These are phyloP conservation scores for Hemileccinum impolitum DNA, from an alignment of 768 basidiomycete genomes.

Conservation along the genomic window DNA sequence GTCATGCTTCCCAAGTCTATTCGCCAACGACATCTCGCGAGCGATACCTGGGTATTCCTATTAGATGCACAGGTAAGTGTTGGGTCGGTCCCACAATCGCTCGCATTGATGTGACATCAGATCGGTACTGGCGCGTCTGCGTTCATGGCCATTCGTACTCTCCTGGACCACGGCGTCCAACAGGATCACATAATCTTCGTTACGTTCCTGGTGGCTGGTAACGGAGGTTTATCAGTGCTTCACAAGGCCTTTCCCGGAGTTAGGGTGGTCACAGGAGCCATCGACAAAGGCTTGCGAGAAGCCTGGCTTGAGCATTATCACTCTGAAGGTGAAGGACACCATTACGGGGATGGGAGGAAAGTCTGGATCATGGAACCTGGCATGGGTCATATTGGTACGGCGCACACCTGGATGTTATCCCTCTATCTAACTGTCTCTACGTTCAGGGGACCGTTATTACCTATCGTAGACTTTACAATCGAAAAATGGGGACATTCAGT, in stretches of 20 bases:
- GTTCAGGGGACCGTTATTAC: conserved; percentile 42
- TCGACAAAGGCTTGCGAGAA: conserved; percentile 76
- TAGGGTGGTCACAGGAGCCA: conserved; percentile 79
- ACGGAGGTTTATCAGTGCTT: conserved; percentile 74
- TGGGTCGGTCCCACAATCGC: not conserved
- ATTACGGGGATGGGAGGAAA: conserved; percentile 52
- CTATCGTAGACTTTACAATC: conserved; percentile 21
- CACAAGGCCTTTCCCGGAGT: conserved; percentile 81
- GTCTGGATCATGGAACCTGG: conserved; percentile 86
- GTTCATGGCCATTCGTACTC: conserved; percentile 92
- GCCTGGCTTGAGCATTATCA: conserved; percentile 62
- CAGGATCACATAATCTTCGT: conserved; percentile 87
- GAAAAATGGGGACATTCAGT: conserved; percentile 4
- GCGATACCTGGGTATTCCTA: conserved; percentile 77
- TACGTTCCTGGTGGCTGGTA: conserved; percentile 82
- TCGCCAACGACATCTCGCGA: conserved; percentile 60
- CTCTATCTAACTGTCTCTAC: not conserved
- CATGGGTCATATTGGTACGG: conserved; percentile 81
- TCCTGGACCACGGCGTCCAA: conserved; percentile 88
- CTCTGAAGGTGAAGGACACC: conserved; percentile 40
- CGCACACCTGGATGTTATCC: not conserved
- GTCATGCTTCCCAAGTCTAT: conserved; percentile 73
- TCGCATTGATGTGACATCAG: conserved; percentile 35
- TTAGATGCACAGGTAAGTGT: conserved; percentile 77
- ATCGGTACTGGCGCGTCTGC: conserved; percentile 92